Conservation (phyloP, 805 yeast genomes). For the Starmerella apicola region DNA sequence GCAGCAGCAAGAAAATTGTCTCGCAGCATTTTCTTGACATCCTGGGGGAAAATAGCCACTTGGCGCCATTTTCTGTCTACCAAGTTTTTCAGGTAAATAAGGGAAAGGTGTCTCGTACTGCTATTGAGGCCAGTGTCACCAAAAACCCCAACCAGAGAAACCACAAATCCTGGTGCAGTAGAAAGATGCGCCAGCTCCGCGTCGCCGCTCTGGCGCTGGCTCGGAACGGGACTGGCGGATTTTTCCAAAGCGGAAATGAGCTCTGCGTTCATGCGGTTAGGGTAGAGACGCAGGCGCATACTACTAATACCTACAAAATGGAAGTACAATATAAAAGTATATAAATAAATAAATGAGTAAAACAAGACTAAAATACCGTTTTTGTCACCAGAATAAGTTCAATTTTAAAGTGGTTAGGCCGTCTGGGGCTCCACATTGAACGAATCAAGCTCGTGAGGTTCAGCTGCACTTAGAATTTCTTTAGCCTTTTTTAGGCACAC, state of each 20-base stretch:
- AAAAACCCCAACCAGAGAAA: constrained; percentile 12
- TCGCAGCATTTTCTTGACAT: constrained; percentile 51
- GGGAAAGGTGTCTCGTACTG: constrained; percentile 64
- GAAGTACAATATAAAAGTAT: background rate
- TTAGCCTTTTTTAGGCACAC: too few relatives aligned
- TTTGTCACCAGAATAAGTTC: too few relatives aligned
- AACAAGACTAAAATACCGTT: background rate
- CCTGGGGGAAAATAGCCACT: constrained; percentile 43
- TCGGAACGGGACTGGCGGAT: constrained; percentile 15
- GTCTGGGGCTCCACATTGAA: too few relatives aligned
- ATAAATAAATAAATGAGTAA: too few relatives aligned
- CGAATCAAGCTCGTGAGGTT: too few relatives aligned
- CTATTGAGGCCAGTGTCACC: constrained; percentile 23
- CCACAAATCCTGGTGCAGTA: constrained; percentile 12
- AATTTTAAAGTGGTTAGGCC: too few relatives aligned
- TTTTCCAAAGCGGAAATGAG: constrained; percentile 18
- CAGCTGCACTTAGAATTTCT: too few relatives aligned
- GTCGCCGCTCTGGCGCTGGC: constrained; percentile 19
- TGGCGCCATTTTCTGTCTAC: constrained; percentile 76
- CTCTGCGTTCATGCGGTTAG: constrained; percentile 3
- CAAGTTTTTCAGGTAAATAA: constrained; percentile 81
- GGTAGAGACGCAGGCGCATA: background rate
- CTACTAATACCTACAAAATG: too few relatives aligned
- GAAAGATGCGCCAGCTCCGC: constrained; percentile 7
- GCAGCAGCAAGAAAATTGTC: constrained; percentile 5